Evolutionary conservation across 371 early-diverging fungal genomes (phyloP).

Genomic region (Mucor irregularis): DNA sequence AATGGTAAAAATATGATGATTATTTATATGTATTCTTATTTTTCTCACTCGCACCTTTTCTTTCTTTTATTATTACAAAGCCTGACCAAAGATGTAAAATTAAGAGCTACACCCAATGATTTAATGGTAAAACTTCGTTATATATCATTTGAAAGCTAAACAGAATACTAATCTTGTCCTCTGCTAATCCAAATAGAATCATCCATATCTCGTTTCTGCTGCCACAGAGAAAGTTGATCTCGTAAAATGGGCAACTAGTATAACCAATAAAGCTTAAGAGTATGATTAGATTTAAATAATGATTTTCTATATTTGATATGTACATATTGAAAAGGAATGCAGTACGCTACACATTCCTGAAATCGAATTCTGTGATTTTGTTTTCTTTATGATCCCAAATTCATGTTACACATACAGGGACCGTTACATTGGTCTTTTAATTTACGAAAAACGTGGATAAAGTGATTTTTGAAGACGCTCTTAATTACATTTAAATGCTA

Average conservation of each 20-base stretch:
- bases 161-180: conserved; percentile 13
- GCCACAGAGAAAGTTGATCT: conserved; percentile 59
- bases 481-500: no score
- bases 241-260: conserved; percentile 49
- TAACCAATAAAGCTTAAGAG: conserved; percentile 13
- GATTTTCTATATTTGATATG: no score
- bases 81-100: conserved; percentile 73
- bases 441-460: no score
- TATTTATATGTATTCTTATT: neutral
- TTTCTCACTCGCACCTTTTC: neutral
- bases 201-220: conserved; percentile 55
- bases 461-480: no score
- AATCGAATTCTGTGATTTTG: no score
- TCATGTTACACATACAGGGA: no score
- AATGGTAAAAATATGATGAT: conserved; percentile 57
- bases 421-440: no score
- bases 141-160: conserved; percentile 20
- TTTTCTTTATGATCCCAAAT: no score
- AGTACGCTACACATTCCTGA: no score
- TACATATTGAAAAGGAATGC: no score
- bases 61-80: conserved; percentile 30
- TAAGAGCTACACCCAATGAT: conserved; percentile 73
- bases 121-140: conserved; percentile 54
- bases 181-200: conserved; percentile 46
- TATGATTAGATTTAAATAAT: no score